These are phyloP conservation scores for Brassica cretica DNA, from an alignment of 345 rosid genomes.

Conservation along the genomic window DNA sequence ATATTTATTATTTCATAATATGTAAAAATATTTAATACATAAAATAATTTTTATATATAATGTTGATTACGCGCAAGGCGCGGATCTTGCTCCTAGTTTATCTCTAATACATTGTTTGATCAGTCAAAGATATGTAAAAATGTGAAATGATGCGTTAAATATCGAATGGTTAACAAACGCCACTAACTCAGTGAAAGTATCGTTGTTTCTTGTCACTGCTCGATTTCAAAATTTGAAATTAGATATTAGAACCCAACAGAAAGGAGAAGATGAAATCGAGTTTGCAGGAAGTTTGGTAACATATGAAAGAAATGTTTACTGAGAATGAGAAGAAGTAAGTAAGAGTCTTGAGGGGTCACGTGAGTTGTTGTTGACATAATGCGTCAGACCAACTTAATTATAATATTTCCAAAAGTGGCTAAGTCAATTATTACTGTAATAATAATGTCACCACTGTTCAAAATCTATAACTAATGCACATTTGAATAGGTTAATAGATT, in stretches of 20 bases:
- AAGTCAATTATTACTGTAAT: conserved; percentile 41
- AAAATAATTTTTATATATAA: too few relatives aligned
- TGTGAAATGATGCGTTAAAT: conserved; percentile 15
- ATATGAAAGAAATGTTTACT: conserved; percentile 22
- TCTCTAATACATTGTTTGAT: background rate
- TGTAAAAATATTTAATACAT: too few relatives aligned
- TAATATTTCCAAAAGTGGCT: conserved; percentile 12
- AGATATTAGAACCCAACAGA: background rate
- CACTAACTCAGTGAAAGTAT: conserved; percentile 27
- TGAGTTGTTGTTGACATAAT: conserved; percentile 38
- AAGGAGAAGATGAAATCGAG: conserved; percentile 6
- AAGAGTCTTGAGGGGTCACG: conserved; percentile 31
- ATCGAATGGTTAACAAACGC: conserved; percentile 14
- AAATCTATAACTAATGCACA: background rate
- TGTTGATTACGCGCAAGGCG: too few relatives aligned
- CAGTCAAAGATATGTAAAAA: background rate
- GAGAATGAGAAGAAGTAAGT: background rate
- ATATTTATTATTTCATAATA: too few relatives aligned
- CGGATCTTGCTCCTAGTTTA: too few relatives aligned
- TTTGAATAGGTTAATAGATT: background rate
- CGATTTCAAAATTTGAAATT: conserved; percentile 39
- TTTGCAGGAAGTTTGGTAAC: conserved; percentile 30
- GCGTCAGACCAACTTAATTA: conserved; percentile 20
- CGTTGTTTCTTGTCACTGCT: conserved; percentile 25
- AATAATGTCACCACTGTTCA: conserved; percentile 37